phyloP scores from a whole-genome alignment of 73 alveolate genomes.

The Diophrys appendiculata region DNA sequence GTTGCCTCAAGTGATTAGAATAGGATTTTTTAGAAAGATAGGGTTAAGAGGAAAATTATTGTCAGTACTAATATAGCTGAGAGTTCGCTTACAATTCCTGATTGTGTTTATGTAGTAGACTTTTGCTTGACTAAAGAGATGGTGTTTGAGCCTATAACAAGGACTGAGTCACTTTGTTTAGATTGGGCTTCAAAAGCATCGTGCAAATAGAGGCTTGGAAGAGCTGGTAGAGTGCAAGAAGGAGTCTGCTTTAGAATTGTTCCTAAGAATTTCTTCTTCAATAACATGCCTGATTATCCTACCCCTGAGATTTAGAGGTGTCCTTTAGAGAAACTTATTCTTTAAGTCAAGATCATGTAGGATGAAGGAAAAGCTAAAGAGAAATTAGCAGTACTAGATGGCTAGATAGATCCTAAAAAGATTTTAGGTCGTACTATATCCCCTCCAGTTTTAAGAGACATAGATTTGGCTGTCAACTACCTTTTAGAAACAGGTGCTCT shows the following conservation, averaged over 20 bases:
- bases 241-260: conserved; percentile 88
- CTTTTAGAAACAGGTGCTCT: conserved; percentile 89
- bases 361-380: too few relatives aligned
- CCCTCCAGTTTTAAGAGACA: conserved; percentile 84
- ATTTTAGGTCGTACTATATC: conserved; percentile 83
- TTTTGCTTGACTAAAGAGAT: conserved; percentile 92
- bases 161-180: conserved; percentile 77
- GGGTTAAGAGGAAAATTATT: conserved; percentile 79
- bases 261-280: conserved; percentile 65
- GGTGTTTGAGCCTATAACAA: conserved; percentile 80
- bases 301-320: conserved; percentile 93
- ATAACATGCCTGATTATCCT: conserved; percentile 77
- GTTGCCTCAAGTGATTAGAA: too few relatives aligned
- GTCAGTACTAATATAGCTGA: conserved; percentile 97
- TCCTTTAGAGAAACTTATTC: conserved; percentile 93
- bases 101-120: conserved; percentile 90
- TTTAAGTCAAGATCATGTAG: conserved; percentile 81
- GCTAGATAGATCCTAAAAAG: conserved; percentile 78
- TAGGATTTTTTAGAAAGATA: too few relatives aligned
- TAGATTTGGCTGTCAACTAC: conserved; percentile 71
- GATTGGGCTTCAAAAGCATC: conserved; percentile 94
- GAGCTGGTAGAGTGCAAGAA: conserved; percentile 92
- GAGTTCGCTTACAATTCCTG: conserved; percentile 94
- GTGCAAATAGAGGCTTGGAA: conserved; percentile 81
- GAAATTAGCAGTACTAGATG: too few relatives aligned